phyloP scores from a whole-genome alignment of 2,329 filamentous ascomycete genomes.

The Didymella segeticola region DNA sequence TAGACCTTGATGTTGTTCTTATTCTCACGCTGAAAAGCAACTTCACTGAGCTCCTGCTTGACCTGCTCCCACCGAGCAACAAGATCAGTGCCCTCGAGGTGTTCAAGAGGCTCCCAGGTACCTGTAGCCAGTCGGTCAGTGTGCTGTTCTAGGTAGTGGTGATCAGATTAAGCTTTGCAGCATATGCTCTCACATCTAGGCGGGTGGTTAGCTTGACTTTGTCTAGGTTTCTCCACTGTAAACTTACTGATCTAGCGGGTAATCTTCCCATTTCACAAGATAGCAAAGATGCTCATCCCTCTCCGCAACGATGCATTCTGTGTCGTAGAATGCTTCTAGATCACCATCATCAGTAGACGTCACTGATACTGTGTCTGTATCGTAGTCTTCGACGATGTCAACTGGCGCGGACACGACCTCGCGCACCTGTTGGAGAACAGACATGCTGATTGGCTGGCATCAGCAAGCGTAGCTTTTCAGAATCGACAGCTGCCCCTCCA shows the following conservation, averaged over 20 bases:
- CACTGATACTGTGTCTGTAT: conserved; percentile 62
- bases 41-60: conserved; percentile 16
- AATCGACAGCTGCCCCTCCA: no score
- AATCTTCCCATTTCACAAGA: conserved; percentile 70
- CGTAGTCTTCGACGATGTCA: conserved; percentile 23
- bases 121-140: conserved; percentile 19
- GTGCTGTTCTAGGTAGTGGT: no score
- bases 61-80: conserved; percentile 8
- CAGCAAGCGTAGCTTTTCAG: background rate
- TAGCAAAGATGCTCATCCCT: conserved; percentile 54
- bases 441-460: conserved; percentile 21
- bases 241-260: conserved; percentile 52
- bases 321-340: conserved; percentile 18
- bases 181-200: conserved; percentile 8
- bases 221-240: background rate
- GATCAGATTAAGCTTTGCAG: no score
- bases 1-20: conserved; percentile 17
- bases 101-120: conserved; percentile 37
- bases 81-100: conserved; percentile 21
- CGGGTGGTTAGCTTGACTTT: background rate
- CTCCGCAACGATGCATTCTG: conserved; percentile 36
- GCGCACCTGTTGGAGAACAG: background rate
- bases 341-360: conserved; percentile 56
- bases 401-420: conserved; percentile 7
- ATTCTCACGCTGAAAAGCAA: conserved; percentile 11